Conservation (phyloP, 345 rosid genomes). For the Camelina sativa region DNA sequence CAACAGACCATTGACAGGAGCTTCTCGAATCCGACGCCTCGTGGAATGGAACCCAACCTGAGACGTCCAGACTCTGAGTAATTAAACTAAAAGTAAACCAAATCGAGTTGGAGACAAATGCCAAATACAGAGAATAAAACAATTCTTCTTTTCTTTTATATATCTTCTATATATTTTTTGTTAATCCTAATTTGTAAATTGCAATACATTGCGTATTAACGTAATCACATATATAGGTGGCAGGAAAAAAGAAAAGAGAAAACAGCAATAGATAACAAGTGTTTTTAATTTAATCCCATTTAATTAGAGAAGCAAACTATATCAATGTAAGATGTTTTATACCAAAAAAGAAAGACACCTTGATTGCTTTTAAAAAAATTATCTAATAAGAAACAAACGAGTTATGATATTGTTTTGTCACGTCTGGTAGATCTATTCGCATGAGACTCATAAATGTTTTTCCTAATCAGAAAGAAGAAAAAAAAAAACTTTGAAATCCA, state of each 20-base stretch:
- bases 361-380: no score
- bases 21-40: slow-evolving; percentile 53
- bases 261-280: neutral
- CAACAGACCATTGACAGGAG: slow-evolving; percentile 52
- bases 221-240: neutral
- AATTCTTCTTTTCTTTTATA: neutral
- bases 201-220: neutral
- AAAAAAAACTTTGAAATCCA: neutral
- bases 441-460: neutral
- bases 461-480: neutral
- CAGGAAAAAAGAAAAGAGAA: neutral
- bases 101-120: neutral
- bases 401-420: neutral
- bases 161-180: no score
- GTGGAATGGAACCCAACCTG: slow-evolving; percentile 46
- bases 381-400: no score
- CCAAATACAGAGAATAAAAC: neutral
- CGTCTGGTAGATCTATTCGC: slow-evolving; percentile 1
- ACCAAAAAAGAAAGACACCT: no score
- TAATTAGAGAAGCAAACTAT: no score
- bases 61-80: slow-evolving; percentile 40
- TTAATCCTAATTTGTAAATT: neutral
- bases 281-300: neutral
- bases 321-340: no score
- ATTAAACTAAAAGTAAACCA: neutral